Evolutionary conservation across 1,139 yeast species (phyloP).

Genomic region (Magnusiomyces paraingens): DNA sequence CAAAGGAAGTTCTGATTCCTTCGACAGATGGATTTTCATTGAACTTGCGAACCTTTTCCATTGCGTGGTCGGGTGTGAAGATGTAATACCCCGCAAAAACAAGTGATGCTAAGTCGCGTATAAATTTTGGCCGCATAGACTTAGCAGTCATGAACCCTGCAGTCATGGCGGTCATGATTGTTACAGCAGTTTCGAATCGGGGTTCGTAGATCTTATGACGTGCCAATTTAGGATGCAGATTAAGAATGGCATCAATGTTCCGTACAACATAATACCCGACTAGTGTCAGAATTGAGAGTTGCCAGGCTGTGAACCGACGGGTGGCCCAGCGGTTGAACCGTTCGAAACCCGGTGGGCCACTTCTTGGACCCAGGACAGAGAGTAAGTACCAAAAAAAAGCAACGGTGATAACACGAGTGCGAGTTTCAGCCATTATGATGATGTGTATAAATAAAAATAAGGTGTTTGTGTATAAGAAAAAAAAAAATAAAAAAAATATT

Average conservation of each 20-base stretch:
- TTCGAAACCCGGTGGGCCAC: slow-evolving; percentile 19
- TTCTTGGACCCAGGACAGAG: slow-evolving; percentile 18
- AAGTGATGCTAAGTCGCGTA: slow-evolving; percentile 15
- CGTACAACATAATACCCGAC: slow-evolving; percentile 18
- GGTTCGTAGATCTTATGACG: slow-evolving; percentile 17
- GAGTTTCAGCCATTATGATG: slow-evolving; percentile 9
- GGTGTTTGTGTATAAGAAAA: not conserved
- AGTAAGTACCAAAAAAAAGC: slow-evolving; percentile 17
- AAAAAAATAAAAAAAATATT: not conserved
- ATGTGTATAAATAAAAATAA: not conserved
- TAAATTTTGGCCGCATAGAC: slow-evolving; percentile 16
- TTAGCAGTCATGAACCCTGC: slow-evolving; percentile 22
- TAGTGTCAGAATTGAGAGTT: slow-evolving; percentile 18
- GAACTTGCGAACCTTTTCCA: slow-evolving; percentile 19
- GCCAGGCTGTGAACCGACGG: slow-evolving; percentile 19
- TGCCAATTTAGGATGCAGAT: slow-evolving; percentile 18
- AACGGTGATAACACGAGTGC: slow-evolving; percentile 16
- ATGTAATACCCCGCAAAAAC: slow-evolving; percentile 18
- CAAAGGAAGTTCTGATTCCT: slow-evolving; percentile 19
- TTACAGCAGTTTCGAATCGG: slow-evolving; percentile 17
- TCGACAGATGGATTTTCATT: slow-evolving; percentile 16
- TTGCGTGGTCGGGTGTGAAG: slow-evolving; percentile 19
- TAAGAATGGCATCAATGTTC: slow-evolving; percentile 18
- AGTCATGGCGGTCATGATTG: slow-evolving; percentile 17
- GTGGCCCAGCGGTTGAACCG: slow-evolving; percentile 14